Percentiles rank a stretch among this genome's conserved stretches.
Evolutionary conservation across 805 yeast species (phyloP).

Genomic region (Kazachstania taianensis): DNA sequence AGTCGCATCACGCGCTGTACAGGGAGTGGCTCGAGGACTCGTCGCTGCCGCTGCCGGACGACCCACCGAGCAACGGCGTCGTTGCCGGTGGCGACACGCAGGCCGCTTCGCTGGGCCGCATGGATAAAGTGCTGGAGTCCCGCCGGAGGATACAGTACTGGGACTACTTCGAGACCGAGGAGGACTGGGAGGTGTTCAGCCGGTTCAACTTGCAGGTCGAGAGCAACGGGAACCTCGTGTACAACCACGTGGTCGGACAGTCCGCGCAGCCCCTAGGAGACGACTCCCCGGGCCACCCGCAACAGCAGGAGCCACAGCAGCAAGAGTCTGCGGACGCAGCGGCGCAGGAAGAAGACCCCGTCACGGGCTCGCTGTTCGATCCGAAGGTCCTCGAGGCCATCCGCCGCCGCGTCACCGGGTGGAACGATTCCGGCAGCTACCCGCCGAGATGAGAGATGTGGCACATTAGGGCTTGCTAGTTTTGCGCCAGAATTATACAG

Average conservation of each 20-base stretch:
- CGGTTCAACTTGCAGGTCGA: conserved; percentile 13
- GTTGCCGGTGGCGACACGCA: not conserved
- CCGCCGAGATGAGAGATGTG: no score
- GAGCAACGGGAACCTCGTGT: conserved; percentile 15
- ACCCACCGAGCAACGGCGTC: not conserved
- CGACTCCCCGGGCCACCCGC: no score
- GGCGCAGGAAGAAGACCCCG: not conserved
- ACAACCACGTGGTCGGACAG: conserved; percentile 1
- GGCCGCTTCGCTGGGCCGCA: not conserved
- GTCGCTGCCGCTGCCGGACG: conserved; percentile 22
- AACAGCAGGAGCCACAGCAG: no score
- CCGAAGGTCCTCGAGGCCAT: conserved; percentile 9
- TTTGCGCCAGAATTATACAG: not conserved
- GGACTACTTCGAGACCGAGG: conserved; percentile 27
- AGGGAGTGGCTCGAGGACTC: conserved; percentile 24
- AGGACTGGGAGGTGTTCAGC: conserved; percentile 23
- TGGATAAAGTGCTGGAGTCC: not conserved
- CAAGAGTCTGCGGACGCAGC: not conserved
- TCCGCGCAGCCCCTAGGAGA: no score
- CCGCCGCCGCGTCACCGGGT: conserved; percentile 9
- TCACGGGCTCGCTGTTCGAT: conserved; percentile 14
- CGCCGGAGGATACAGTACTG: conserved; percentile 13
- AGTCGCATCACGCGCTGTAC: conserved; percentile 20
- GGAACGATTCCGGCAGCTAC: no score
- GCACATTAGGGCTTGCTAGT: not conserved